Conservation (phyloP, 805 yeast genomes). For the Clavispora phyllophila region DNA sequence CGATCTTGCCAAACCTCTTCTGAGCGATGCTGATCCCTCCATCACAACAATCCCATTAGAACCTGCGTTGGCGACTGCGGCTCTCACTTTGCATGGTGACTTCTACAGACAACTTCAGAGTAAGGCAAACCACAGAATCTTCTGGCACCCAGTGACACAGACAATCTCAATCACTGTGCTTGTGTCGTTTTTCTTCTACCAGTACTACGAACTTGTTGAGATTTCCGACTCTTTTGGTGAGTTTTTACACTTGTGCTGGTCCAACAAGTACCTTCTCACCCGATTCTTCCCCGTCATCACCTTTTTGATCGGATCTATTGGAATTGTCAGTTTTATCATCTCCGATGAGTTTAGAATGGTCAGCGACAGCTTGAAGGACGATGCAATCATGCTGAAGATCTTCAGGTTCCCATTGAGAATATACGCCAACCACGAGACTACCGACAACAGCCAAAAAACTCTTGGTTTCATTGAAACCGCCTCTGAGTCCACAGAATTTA, state of each 20-base stretch:
- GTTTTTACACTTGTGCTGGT: slow-evolving; percentile 19
- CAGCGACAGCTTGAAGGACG: slow-evolving; percentile 23
- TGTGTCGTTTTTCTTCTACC: slow-evolving; percentile 12
- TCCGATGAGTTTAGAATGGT: slow-evolving; percentile 45
- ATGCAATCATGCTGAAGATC: slow-evolving; percentile 21
- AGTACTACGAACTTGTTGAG: slow-evolving; percentile 25
- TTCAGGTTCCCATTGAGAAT: slow-evolving; percentile 51
- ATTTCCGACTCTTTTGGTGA: slow-evolving; percentile 28
- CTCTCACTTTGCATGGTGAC: slow-evolving; percentile 61
- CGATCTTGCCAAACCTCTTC: slow-evolving; percentile 51
- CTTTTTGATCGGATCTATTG: slow-evolving; percentile 31
- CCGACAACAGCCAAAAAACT: slow-evolving; percentile 14
- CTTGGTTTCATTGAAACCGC: slow-evolving; percentile 29
- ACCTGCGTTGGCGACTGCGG: slow-evolving; percentile 58
- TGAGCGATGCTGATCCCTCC: slow-evolving; percentile 46
- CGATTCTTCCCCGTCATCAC: slow-evolving; percentile 34
- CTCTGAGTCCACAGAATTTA: slow-evolving; percentile 45
- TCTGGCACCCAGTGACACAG: slow-evolving; percentile 43
- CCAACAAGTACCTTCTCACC: slow-evolving; percentile 20
- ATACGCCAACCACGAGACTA: slow-evolving; percentile 33
- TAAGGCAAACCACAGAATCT: slow-evolving; percentile 38
- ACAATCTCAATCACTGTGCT: slow-evolving; percentile 10
- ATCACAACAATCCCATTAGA: slow-evolving; percentile 44
- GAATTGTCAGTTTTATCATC: slow-evolving; percentile 35
- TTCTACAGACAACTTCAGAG: slow-evolving; percentile 46